These are phyloP conservation scores for Plantago ovata DNA, from an alignment of 257 asterid species.

Conservation along the genomic window DNA sequence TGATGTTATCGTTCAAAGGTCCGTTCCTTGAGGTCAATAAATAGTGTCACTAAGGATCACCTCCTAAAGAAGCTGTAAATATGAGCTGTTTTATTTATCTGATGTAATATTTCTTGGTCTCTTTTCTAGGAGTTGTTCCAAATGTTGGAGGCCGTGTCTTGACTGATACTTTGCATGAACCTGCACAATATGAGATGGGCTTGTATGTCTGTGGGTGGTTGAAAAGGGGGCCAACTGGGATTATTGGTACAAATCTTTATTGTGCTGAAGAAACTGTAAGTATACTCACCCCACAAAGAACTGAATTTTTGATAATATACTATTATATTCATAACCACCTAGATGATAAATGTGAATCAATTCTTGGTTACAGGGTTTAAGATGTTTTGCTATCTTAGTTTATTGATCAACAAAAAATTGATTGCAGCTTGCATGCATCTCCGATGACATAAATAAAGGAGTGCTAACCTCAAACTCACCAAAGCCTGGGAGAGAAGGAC, in stretches of 20 bases:
- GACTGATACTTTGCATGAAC: constrained; percentile 32
- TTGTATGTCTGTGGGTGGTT: constrained; percentile 92
- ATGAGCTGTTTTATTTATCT: not conserved
- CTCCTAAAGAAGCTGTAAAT: not conserved
- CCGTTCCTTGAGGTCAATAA: not conserved
- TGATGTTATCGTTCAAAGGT: too few relatives aligned
- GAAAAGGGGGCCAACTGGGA: constrained; percentile 94
- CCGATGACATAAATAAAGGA: constrained; percentile 59
- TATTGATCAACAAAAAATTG: constrained; percentile 14
- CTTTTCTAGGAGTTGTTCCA: constrained; percentile 65
- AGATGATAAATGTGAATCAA: not conserved
- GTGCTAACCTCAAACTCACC: constrained; percentile 33
- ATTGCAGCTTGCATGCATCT: constrained; percentile 64
- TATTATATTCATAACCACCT: not conserved
- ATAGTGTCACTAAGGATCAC: not conserved
- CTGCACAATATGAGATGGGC: constrained; percentile 45
- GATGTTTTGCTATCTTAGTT: not conserved
- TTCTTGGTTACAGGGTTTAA: not conserved
- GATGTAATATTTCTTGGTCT: constrained; percentile 6
- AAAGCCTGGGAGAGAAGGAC: constrained; percentile 72
- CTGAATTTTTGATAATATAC: not conserved
- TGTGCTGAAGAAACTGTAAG: constrained; percentile 90
- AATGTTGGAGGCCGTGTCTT: constrained; percentile 71
- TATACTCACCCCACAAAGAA: constrained; percentile 11
- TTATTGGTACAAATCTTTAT: constrained; percentile 69